phyloP scores from a whole-genome alignment of 805 yeast genomes.

The Wickerhamiella slavikovae region DNA sequence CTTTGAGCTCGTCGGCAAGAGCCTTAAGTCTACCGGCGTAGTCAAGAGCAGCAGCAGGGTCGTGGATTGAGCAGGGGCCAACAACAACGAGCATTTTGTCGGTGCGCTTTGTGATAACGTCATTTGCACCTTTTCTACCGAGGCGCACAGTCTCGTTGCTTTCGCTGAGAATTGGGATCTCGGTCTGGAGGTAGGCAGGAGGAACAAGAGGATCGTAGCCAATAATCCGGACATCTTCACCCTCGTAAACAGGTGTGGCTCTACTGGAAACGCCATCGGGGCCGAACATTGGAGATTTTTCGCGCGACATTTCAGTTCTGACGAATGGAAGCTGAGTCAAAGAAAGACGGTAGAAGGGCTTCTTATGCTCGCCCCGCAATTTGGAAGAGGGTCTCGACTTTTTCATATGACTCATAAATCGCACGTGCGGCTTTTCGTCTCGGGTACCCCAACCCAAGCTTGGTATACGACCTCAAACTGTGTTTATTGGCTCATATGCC shows the following conservation, averaged over 20 bases:
- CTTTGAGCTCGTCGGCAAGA: constrained; percentile 39
- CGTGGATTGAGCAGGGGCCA: constrained; percentile 96
- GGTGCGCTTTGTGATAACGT: constrained; percentile 59
- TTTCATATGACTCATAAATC: no score
- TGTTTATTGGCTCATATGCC: no score
- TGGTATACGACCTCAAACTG: no score
- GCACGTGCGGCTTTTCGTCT: no score
- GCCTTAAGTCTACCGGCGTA: constrained; percentile 50
- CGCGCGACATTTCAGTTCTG: not conserved
- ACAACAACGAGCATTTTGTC: constrained; percentile 77
- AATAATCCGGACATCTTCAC: constrained; percentile 22
- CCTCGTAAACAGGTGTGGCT: constrained; percentile 1
- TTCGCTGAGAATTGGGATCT: constrained; percentile 43
- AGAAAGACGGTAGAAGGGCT: no score
- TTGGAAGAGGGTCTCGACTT: no score
- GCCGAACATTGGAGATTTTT: constrained; percentile 11
- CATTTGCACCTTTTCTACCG: constrained; percentile 59
- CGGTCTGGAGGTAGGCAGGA: constrained; percentile 80
- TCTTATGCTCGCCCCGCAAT: not conserved
- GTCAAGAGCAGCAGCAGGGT: constrained; percentile 78
- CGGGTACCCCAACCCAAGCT: no score
- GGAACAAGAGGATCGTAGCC: constrained; percentile 95
- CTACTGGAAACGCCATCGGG: constrained; percentile 2
- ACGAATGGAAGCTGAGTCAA: not conserved
- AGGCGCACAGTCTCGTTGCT: constrained; percentile 43